phyloP scores from a whole-genome alignment of 805 yeast species.

The Saccharomycopsis sp. region DNA sequence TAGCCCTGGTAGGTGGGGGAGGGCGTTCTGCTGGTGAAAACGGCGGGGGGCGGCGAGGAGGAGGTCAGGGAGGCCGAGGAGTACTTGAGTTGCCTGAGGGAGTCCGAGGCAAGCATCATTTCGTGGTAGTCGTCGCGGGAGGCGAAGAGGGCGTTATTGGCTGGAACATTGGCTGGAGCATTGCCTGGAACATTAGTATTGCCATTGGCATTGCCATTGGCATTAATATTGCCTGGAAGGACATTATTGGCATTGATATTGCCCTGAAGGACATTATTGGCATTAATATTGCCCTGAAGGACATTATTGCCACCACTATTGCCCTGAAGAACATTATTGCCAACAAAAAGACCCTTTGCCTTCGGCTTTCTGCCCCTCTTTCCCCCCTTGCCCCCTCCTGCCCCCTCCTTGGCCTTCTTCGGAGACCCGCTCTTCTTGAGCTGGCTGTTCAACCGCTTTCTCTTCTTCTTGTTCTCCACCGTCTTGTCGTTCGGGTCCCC shows the following conservation, averaged over 20 bases:
- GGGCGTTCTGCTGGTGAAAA: background rate
- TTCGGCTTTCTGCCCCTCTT: background rate
- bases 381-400: background rate
- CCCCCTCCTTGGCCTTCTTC: background rate
- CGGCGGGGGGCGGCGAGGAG: background rate
- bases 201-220: too few species aligned
- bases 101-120: constrained; percentile 13
- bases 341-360: background rate
- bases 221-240: too few species aligned
- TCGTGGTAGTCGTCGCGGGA: constrained; percentile 13
- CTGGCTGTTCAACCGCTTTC: constrained; percentile 9
- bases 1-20: background rate
- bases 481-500: constrained; percentile 19
- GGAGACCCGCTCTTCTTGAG: background rate
- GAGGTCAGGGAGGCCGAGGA: constrained; percentile 7
- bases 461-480: constrained; percentile 13
- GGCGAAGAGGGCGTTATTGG: too few species aligned
- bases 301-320: too few species aligned
- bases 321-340: too few species aligned
- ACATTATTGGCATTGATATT: too few species aligned
- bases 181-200: too few species aligned
- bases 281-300: too few species aligned
- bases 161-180: too few species aligned
- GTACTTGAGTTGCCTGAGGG: constrained; percentile 13
- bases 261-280: too few species aligned